phyloP scores from a whole-genome alignment of 257 asterid genomes.

The Nicotiana noctiflora region DNA sequence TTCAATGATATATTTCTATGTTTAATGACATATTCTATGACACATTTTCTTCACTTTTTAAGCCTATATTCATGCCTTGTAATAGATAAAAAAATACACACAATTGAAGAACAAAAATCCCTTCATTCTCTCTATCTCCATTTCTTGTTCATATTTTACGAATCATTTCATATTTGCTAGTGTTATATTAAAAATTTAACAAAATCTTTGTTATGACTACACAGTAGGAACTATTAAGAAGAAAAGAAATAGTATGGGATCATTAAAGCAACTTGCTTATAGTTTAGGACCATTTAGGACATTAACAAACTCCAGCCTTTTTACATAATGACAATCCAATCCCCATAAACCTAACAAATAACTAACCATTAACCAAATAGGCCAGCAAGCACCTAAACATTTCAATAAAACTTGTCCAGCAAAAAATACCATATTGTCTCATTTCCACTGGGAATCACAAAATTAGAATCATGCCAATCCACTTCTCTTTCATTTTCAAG shows the following conservation, averaged over 20 bases:
- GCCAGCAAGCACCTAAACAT: neutral
- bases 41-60: too few species aligned
- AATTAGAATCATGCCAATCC: slow-evolving; percentile 19
- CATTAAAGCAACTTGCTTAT: neutral
- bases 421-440: slow-evolving; percentile 11
- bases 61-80: too few species aligned
- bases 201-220: neutral
- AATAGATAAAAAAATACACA: too few species aligned
- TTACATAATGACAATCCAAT: neutral
- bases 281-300: neutral
- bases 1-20: too few species aligned
- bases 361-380: neutral
- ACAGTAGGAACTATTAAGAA: too few species aligned
- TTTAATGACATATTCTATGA: too few species aligned
- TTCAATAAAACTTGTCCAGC: slow-evolving; percentile 11
- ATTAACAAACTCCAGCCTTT: neutral
- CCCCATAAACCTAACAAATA: neutral
- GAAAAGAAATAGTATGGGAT: too few species aligned
- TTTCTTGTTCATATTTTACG: too few species aligned
- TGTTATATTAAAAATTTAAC: too few species aligned
- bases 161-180: too few species aligned
- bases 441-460: slow-evolving; percentile 20
- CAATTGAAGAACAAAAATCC: too few species aligned
- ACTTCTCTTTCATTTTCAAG: neutral
- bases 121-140: too few species aligned